Evolutionary conservation across 78 protist species (phyloP).

Genomic region (Dictyostelium firmibasis): DNA sequence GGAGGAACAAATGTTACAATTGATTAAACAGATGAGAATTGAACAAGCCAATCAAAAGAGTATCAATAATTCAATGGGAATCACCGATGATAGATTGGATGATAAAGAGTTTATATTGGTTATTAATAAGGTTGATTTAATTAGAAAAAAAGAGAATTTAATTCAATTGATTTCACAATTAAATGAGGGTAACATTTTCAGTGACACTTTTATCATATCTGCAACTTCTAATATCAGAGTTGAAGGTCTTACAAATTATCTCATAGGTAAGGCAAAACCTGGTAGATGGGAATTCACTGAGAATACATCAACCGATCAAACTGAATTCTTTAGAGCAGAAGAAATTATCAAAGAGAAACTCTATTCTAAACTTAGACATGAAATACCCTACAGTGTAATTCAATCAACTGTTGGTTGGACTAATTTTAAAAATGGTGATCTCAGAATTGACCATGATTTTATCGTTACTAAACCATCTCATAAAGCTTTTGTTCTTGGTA

Average conservation of each 20-base stretch:
- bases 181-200: conserved; percentile 45
- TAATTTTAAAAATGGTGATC: conserved; percentile 15
- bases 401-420: conserved; percentile 67
- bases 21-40: neutral
- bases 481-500: conserved; percentile 26
- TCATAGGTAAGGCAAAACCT: neutral
- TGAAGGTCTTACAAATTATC: neutral
- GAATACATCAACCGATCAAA: conserved; percentile 55
- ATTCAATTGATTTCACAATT: conserved; percentile 5
- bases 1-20: conserved; percentile 17
- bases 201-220: conserved; percentile 32
- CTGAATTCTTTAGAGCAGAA: conserved; percentile 62
- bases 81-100: neutral
- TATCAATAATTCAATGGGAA: neutral
- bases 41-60: neutral
- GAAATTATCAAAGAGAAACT: conserved; percentile 63
- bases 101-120: conserved; percentile 57
- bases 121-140: conserved; percentile 70
- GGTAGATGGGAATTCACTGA: conserved; percentile 46
- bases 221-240: conserved; percentile 21
- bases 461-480: conserved; percentile 45
- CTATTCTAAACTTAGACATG: conserved; percentile 2
- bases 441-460: conserved; percentile 65
- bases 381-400: conserved; percentile 21
- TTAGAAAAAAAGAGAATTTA: conserved; percentile 11